These are phyloP conservation scores for Aspergillus transmontanensis DNA, from an alignment of 2,329 filamentous ascomycete species.

Conservation along the genomic window DNA sequence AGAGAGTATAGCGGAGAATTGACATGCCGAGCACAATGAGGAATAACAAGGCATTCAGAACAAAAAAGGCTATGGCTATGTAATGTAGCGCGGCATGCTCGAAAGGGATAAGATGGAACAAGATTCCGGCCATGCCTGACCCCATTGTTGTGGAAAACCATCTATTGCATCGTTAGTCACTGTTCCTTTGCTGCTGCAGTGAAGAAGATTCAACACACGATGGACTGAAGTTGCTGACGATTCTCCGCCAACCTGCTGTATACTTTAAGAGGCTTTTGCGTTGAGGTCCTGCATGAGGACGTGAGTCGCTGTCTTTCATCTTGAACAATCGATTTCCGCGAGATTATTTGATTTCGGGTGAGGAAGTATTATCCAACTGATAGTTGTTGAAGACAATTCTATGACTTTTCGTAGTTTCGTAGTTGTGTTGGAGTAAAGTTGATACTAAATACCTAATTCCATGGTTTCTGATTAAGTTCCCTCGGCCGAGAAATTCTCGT, in stretches of 20 bases:
- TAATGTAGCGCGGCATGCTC: constrained; percentile 60
- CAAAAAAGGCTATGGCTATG: constrained; percentile 63
- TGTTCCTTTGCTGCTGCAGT: neutral
- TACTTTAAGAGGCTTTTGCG: constrained; percentile 18
- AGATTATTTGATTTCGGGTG: neutral
- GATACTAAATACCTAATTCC: neutral
- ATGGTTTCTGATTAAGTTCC: neutral
- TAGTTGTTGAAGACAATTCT: no score
- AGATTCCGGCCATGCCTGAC: constrained; percentile 66
- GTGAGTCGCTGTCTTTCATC: neutral
- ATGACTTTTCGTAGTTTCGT: neutral
- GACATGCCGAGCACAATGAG: constrained; percentile 57
- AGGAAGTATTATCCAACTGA: neutral
- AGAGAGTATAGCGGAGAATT: constrained; percentile 61
- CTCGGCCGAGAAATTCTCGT: constrained; percentile 1
- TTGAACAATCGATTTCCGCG: neutral
- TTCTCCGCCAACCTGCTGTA: constrained; percentile 36
- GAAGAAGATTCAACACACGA: constrained; percentile 45
- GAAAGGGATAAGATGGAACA: constrained; percentile 65
- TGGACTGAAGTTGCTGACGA: constrained; percentile 58
- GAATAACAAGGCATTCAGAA: constrained; percentile 63
- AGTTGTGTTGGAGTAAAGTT: neutral
- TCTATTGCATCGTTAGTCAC: constrained; percentile 27
- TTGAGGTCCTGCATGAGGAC: neutral
- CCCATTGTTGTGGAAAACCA: constrained; percentile 68